These are phyloP conservation scores for Colletotrichum truncatum DNA, from an alignment of 2,329 filamentous ascomycete genomes.

Conservation along the genomic window DNA sequence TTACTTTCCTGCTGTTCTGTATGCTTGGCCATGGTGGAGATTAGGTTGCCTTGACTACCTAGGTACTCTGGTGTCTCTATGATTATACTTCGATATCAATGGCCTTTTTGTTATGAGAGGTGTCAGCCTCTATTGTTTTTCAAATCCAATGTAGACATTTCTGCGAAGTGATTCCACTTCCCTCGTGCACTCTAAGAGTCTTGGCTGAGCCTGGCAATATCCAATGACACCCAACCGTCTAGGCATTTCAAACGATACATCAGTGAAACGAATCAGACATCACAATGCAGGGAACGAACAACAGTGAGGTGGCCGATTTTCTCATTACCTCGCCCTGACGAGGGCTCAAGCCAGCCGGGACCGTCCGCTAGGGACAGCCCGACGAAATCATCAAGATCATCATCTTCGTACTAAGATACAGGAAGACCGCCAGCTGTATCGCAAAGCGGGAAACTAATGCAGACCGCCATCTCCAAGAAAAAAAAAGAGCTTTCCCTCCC, in stretches of 20 bases:
- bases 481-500: too few relatives aligned
- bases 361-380: conserved; percentile 38
- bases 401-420: conserved; percentile 25
- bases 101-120: too few relatives aligned
- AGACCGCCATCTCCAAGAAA: conserved; percentile 21
- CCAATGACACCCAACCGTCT: too few relatives aligned
- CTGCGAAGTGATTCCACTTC: too few relatives aligned
- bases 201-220: too few relatives aligned
- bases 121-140: too few relatives aligned
- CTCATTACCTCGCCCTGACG: conserved; percentile 47
- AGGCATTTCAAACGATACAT: not conserved
- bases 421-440: conserved; percentile 28
- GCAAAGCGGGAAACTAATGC: conserved; percentile 33
- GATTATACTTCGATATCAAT: too few relatives aligned
- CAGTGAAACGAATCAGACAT: too few relatives aligned
- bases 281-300: not conserved
- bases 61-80: too few relatives aligned
- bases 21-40: not conserved
- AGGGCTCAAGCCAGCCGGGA: conserved; percentile 39
- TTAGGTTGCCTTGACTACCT: not conserved
- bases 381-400: conserved; percentile 33
- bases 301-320: conserved; percentile 47
- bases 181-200: too few relatives aligned
- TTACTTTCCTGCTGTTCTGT: not conserved
- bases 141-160: too few relatives aligned